phyloP scores from a whole-genome alignment of 129 eudicot genomes.

The Calendula officinalis region DNA sequence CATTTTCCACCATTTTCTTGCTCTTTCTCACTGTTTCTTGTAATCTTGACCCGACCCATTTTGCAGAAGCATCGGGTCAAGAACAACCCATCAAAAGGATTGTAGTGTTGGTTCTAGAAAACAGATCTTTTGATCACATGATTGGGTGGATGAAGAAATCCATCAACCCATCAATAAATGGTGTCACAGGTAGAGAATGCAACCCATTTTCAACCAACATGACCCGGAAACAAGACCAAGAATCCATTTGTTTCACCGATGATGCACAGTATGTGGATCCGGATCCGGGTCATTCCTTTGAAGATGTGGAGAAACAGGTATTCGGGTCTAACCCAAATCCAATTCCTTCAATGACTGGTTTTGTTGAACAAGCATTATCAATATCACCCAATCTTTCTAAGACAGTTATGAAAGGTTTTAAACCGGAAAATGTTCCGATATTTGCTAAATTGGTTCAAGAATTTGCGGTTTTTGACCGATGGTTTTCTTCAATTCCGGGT shows the following conservation, averaged over 20 bases:
- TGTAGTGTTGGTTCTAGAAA: constrained; percentile 73
- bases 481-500: constrained; percentile 87
- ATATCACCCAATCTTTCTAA: constrained; percentile 56
- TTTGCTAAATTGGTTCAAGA: constrained; percentile 55
- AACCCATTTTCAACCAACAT: constrained; percentile 60
- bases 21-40: constrained; percentile 42
- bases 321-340: no score
- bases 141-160: constrained; percentile 92
- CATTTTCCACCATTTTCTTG: constrained; percentile 38
- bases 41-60: constrained; percentile 35
- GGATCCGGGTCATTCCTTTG: constrained; percentile 84
- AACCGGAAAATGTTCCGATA: constrained; percentile 69
- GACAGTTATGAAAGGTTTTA: constrained; percentile 92
- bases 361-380: constrained; percentile 77
- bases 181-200: constrained; percentile 80
- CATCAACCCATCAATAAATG: constrained; percentile 68
- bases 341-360: constrained; percentile 82
- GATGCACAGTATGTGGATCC: constrained; percentile 83
- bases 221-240: constrained; percentile 20
- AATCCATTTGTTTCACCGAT: constrained; percentile 52
- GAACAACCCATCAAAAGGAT: constrained; percentile 79
- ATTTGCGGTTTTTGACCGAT: constrained; percentile 76
- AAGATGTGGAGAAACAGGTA: constrained; percentile 60
- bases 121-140: constrained; percentile 90
- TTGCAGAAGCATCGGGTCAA: constrained; percentile 39